Evolutionary conservation across 805 yeast genomes (phyloP).

Genomic region (Dipodascopsis tothii): DNA sequence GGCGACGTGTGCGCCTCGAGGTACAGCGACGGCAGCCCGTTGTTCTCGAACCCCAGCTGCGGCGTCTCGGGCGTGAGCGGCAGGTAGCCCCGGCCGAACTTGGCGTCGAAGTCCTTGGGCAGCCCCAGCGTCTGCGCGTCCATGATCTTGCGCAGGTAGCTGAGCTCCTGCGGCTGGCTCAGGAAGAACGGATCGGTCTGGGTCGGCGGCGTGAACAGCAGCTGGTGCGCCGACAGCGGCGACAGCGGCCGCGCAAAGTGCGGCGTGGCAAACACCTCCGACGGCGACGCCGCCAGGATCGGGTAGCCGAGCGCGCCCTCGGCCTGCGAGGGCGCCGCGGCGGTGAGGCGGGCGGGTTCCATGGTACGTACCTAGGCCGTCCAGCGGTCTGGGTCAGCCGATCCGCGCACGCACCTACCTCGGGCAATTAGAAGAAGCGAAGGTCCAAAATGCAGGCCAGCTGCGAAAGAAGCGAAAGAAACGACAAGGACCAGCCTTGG

Average conservation of each 20-base stretch:
- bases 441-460: background rate
- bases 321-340: background rate
- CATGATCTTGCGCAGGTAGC: background rate
- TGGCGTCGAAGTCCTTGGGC: background rate
- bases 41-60: background rate
- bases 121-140: background rate
- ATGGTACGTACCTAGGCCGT: background rate
- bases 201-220: background rate
- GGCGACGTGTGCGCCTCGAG: background rate
- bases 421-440: background rate
- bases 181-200: background rate
- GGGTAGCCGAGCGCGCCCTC: background rate
- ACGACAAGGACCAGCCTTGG: background rate
- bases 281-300: too few species aligned
- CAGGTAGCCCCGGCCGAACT: background rate
- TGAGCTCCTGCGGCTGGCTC: background rate
- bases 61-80: background rate
- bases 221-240: background rate
- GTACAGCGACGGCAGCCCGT: background rate
- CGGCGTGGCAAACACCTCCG: too few species aligned
- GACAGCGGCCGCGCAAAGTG: too few species aligned
- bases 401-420: background rate
- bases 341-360: background rate
- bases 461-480: background rate
- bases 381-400: background rate